Conservation (phyloP, 2,329 filamentous ascomycete genomes). For the Simplicillium sp. region DNA sequence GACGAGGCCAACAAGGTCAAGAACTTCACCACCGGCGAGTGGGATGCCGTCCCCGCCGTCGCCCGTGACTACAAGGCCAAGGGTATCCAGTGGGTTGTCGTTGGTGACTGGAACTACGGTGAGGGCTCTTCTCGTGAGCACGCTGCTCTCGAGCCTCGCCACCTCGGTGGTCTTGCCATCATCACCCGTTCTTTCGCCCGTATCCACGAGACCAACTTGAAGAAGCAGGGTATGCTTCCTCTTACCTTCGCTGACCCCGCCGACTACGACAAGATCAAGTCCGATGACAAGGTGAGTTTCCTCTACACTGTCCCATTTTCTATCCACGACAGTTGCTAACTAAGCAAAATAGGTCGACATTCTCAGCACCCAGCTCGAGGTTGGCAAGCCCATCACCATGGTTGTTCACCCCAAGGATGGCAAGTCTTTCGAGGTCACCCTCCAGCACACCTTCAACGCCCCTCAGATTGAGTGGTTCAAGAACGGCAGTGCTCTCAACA, state of each 20-base stretch:
- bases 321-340: slow-evolving; percentile 12
- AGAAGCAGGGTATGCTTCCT: slow-evolving; percentile 99
- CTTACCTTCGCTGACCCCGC: slow-evolving; percentile 89
- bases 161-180: slow-evolving; percentile 94
- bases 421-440: slow-evolving; percentile 67
- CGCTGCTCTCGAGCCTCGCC: slow-evolving; percentile 92
- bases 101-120: slow-evolving; percentile 99
- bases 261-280: slow-evolving; percentile 95
- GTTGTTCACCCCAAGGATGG: slow-evolving; percentile 87
- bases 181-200: slow-evolving; percentile 93
- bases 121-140: slow-evolving; percentile 98
- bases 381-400: slow-evolving; percentile 89
- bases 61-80: slow-evolving; percentile 98
- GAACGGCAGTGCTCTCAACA: slow-evolving; percentile 95
- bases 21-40: slow-evolving; percentile 78
- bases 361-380: slow-evolving; percentile 76
- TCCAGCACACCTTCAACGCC: slow-evolving; percentile 96
- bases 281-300: slow-evolving; percentile 66
- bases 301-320: neutral
- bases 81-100: slow-evolving; percentile 91
- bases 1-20: slow-evolving; percentile 95
- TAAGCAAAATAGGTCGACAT: slow-evolving; percentile 57
- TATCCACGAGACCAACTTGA: slow-evolving; percentile 99
- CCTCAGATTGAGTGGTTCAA: slow-evolving; percentile 98
- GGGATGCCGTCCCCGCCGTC: slow-evolving; percentile 81